A percentile compares a stretch with the other conserved stretches of the same genome.
phyloP scores from a whole-genome alignment of 1,139 yeast species.

The Debaryomyces sp. region DNA sequence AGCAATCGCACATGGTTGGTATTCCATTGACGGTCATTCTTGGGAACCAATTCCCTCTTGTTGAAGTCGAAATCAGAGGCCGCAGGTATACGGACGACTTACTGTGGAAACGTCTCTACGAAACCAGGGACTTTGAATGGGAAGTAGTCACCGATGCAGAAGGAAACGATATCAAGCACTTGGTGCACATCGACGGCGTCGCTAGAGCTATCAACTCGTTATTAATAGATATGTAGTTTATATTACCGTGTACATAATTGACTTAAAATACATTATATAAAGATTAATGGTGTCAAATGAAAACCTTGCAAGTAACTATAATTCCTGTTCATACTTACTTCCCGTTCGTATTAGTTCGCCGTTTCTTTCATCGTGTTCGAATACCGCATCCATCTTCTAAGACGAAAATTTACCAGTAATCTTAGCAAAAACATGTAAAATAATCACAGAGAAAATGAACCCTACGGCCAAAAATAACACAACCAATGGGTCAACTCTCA shows the following conservation, averaged over 20 bases:
- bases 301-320: conserved; percentile 3
- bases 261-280: conserved; percentile 4
- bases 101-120: conserved; percentile 37
- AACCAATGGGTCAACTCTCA: conserved; percentile 94
- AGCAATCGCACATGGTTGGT: conserved; percentile 60
- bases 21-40: conserved; percentile 64
- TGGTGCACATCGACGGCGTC: conserved; percentile 50
- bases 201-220: conserved; percentile 45
- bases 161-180: conserved; percentile 47
- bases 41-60: conserved; percentile 59
- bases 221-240: conserved; percentile 34
- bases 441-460: conserved; percentile 91
- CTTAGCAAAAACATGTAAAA: conserved; percentile 91
- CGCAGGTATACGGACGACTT: conserved; percentile 28
- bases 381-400: conserved; percentile 10
- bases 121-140: conserved; percentile 24
- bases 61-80: conserved; percentile 72
- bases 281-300: background rate
- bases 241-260: conserved; percentile 8
- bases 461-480: conserved; percentile 95
- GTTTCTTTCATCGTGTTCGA: background rate
- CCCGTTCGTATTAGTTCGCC: conserved; percentile 13
- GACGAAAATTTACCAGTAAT: conserved; percentile 69
- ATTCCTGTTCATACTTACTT: conserved; percentile 9
- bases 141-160: conserved; percentile 18